Evolutionary conservation across 257 asterid genomes (phyloP), one percentile per base, ranked within the genome.

Genomic region (Solanum sparsipilum): DNA sequence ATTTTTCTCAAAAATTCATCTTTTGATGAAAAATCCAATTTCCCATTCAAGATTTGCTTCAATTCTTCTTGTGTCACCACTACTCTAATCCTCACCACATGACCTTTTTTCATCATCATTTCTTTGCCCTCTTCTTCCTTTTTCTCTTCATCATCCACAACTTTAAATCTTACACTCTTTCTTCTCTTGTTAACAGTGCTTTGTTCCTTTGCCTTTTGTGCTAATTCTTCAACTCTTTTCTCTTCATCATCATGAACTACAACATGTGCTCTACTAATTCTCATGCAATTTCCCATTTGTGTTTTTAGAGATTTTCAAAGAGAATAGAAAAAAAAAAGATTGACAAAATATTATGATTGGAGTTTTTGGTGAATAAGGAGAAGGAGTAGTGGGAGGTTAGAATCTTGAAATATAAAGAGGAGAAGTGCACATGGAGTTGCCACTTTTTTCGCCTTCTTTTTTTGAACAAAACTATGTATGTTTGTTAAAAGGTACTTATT

Each of bases 51-150:
- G n/a, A 91, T 85, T 75, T 86, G 86, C 9, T 23, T 70, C 60
- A 91, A 67, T 46, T 91, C 92, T 7, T 85, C 87, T 38, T 86
- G 90, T 38, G 91, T 91, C 89, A 91, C 44, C 12, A 91, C 89
- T 34, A 91, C 38, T 1, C 87, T 88, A 36, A 91, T 82, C 41
- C 92, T 91, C n/a, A 91, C 86, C n/a, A 41, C 88, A 52, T 65
- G 72, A 4, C 87, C 89, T 75, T 70, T 65, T 71, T 27, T 46
- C 44, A 52, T 87, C 36, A 35, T 86, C 36, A 35, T 87, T 81
- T 35, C 58, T 25, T 27, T 16, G 9, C 48, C 32, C 79, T 63
- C 82, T n/a, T 68, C 70, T 48, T 8, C 68, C 48, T 9, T 25
- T 41, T 15, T 44, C 25, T 52, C 56, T 3, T 88, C 88, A 25